Percentiles rank a stretch among this genome's conserved stretches.
These are phyloP conservation scores for Paecilomyces sp. DNA, from an alignment of 2,329 filamentous ascomycete genomes.

Conservation along the genomic window DNA sequence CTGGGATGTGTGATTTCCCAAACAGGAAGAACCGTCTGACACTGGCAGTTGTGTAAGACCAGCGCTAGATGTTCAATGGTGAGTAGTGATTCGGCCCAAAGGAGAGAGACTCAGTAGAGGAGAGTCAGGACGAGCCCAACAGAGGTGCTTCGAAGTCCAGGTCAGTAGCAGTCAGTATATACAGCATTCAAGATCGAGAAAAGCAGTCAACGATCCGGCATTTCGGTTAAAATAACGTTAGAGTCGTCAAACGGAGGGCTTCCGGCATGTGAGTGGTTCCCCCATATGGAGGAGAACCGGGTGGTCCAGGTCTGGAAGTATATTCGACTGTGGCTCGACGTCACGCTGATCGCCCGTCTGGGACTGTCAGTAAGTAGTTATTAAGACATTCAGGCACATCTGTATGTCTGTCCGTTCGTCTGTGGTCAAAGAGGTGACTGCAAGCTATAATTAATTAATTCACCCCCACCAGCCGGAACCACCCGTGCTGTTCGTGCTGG, in stretches of 20 bases:
- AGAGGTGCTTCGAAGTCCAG: background rate
- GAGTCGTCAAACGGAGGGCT: background rate
- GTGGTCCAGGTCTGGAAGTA: background rate
- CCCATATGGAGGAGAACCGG: background rate
- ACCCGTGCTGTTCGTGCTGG: no score
- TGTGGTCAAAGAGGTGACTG: no score
- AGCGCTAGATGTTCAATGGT: background rate
- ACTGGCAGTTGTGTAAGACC: background rate
- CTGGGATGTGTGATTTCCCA: background rate
- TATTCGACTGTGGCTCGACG: background rate
- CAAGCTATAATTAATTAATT: no score
- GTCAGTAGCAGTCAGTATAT: background rate
- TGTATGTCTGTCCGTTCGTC: no score
- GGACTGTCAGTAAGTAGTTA: background rate
- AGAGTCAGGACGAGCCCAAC: conserved; percentile 8
- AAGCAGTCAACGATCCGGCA: background rate
- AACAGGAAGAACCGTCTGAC: background rate
- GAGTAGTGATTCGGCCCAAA: conserved; percentile 7
- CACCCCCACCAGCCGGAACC: no score
- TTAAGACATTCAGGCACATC: no score
- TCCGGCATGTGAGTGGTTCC: background rate
- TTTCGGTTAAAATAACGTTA: background rate
- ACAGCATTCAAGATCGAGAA: background rate
- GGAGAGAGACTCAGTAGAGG: conserved; percentile 6
- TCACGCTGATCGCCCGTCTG: background rate